Evolutionary conservation across 306 rosid species (phyloP), one percentile per base, ranked within the genome.

Genomic region (Cucurbita maxima): DNA sequence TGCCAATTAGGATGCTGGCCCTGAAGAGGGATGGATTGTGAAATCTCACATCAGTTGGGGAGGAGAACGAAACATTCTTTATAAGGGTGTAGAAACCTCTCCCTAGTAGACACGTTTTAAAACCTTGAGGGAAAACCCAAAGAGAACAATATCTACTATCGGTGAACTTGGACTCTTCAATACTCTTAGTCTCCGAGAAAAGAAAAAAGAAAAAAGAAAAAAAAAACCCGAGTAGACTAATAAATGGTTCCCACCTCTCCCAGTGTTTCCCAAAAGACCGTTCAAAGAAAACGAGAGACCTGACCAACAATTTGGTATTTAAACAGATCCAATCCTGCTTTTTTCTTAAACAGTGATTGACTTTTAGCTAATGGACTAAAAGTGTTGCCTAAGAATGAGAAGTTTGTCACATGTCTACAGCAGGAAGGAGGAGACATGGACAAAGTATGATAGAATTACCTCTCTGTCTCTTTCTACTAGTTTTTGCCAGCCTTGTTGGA

Each of bases 401-500:
- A 70, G 74, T 70, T 51, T 70, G 59, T 70, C 74, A 70, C 74
- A 51, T 70, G 59, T 70, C 45, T 30, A 8, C 51, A 70, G 59
- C 59, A 25, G 30, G 44, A 15, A 48, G 45, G 47, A 70, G 74
- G 74, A 70, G 74, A 70, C 74, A 70, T 15, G 74, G 74, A 70
- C 59, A 70, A 70, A 70, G 16, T 34, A 30, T 70, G 44, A 70
- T 70, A 70, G n/a, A 70, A 51, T 70, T 70, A 70, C 74, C 58
- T 70, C 73, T 68, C 74, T 70, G 58, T 70, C 74, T 70, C 45
- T 70, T 48, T 16, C 74, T 70, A 50, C 58, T 50, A 15, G 57
- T 48, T 47, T 50, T 22, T 48, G 73, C 72, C 40, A 44, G 55
- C 54, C 54, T 20, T 67, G 38, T 67, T 68, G 73, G 40, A 8